A percentile compares a stretch with the other conserved stretches of the same genome.
Conservation (phyloP, 2,329 filamentous ascomycete species). For the Aspergillus sclerotialis region DNA sequence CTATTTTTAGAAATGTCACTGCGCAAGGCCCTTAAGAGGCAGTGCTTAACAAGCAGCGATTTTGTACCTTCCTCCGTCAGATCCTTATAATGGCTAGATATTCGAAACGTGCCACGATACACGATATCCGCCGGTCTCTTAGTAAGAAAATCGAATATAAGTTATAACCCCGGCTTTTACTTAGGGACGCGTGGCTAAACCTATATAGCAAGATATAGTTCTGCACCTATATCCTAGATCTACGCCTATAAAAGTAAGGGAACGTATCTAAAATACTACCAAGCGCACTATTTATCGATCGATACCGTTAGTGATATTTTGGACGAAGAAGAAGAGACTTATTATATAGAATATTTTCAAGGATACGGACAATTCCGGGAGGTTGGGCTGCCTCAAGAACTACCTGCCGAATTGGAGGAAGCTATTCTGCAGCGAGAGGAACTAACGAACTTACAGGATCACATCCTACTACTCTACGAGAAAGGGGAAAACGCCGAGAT, state of each 20-base stretch:
- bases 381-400: conserved; percentile 7
- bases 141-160: neutral
- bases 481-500: too few relatives aligned
- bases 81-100: neutral
- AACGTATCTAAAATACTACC: conserved; percentile 12
- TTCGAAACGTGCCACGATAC: neutral
- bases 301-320: conserved; percentile 13
- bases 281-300: conserved; percentile 13
- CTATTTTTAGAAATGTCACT: neutral
- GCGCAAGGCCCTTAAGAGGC: neutral
- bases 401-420: conserved; percentile 9
- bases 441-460: conserved; percentile 2
- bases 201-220: conserved; percentile 11
- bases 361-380: conserved; percentile 10
- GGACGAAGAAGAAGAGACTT: conserved; percentile 9
- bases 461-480: conserved; percentile 4
- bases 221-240: conserved; percentile 14
- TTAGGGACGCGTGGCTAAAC: neutral
- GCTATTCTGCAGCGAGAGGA: conserved; percentile 8
- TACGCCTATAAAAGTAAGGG: conserved; percentile 9
- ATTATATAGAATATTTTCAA: conserved; percentile 12
- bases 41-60: neutral
- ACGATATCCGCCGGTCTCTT: neutral
- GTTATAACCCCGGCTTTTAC: too few relatives aligned
- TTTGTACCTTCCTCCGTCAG: neutral